Evolutionary conservation across 441 rosid species (phyloP), one percentile per base, ranked within the genome.

Genomic region (Euphorbia schlechtendalii): DNA sequence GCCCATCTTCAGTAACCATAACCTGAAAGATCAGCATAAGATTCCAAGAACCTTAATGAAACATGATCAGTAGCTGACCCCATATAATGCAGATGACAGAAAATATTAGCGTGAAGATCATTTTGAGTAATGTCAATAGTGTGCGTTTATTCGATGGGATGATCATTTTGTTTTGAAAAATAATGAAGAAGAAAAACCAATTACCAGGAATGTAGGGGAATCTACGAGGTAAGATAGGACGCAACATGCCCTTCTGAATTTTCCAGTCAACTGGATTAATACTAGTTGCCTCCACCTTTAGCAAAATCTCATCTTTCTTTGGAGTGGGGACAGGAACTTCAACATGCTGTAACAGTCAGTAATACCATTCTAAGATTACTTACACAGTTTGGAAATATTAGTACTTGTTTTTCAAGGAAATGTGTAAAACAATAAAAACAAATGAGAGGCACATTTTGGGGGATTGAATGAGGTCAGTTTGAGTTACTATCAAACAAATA

Each of bases 131-230:
- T 38, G 41, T 38, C 8, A 38, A 38, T 8, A 4, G 41, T 8
- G 34, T 38, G 10, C 10, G 11, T 38, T 1, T 4, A 8, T 8
- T 8, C 41, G 10, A 32, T 3, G 3, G 36, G 7, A 32, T 2
- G 41, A 38, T 38, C 41, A 38, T 38, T 38, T 38, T 38, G 5
- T 8, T 1, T 38, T 38, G 4, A 1, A 38, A 38, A 38, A 5
- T 38, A 34, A 34, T 18, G 27, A 63, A 30, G 18, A 70, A 43
- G 13, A 41, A 49, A 49, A 24, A 13, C 10, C 32, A 62, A n/a
- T 24, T 79, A 86, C 96, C 71, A 1, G 96, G 93, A 63, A 85
- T 71, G 73, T 66, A 80, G 58, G 96, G 96, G 73, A 89, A 84
- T 59, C 71, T 84, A 78, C 74, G 78, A 59, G 96, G 96, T 0